Conservation (phyloP, 208 protist genomes). For the Chromosphaera perkinsii region DNA sequence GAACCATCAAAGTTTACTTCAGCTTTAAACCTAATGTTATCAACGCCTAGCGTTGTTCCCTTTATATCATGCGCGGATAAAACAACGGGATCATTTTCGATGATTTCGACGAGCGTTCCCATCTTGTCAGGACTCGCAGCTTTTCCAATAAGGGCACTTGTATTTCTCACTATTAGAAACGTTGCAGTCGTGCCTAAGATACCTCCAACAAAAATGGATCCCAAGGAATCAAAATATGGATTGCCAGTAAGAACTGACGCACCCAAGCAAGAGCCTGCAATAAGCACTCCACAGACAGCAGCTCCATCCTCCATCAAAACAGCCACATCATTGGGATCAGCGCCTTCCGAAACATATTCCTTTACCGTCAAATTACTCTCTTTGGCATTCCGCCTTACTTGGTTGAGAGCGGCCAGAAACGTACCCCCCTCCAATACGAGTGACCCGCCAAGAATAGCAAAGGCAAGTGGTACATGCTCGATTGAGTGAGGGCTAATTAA, state of each 20-base stretch:
- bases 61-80: constrained; percentile 20
- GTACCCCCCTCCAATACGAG: constrained; percentile 21
- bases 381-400: constrained; percentile 34
- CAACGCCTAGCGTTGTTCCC: constrained; percentile 4
- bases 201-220: constrained; percentile 35
- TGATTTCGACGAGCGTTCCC: background rate
- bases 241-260: constrained; percentile 24
- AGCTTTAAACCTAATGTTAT: constrained; percentile 19
- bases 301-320: constrained; percentile 41
- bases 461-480: background rate
- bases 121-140: background rate
- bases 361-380: constrained; percentile 9
- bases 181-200: constrained; percentile 31
- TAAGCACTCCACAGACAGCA: constrained; percentile 29
- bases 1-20: too few relatives aligned
- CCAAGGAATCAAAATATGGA: constrained; percentile 37
- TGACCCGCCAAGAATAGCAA: constrained; percentile 15
- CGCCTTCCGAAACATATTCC: constrained; percentile 27
- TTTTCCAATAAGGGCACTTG: background rate
- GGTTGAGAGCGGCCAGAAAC: constrained; percentile 17
- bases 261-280: constrained; percentile 29
- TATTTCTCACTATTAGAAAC: constrained; percentile 28
- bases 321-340: constrained; percentile 36
- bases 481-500: constrained; percentile 1
- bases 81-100: constrained; percentile 8